Base-by-base conservation (phyloP, 108 stramenopile genomes). In the Cyclotella sp. region DNA sequence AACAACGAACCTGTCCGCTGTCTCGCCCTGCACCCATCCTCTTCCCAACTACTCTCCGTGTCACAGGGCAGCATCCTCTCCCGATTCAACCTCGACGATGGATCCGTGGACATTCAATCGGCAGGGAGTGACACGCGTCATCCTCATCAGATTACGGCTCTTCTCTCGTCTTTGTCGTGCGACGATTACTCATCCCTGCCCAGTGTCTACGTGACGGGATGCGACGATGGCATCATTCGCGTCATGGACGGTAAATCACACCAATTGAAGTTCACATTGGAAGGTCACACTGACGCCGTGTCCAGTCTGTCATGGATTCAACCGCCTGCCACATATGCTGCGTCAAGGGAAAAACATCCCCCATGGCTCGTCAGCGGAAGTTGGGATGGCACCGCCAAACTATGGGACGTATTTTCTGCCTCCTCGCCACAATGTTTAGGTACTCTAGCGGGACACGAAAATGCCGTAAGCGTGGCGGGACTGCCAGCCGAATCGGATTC, bases 301-400 rank as follows among this genome's bases (percentile, higher is more conserved):
- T 90, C 95, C 0, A 87, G 87, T 73, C 63, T 95, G 16, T 67
- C 91, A 3, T 85, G 87, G 79, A 75, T 79, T 39, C 26, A 24
- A 6, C 34, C 34, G 34, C 34, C 34, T 5, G 4, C 34, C 2
- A 2, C 34, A 34, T 6, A 6, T 34, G 2, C 34, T 6, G 34
- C 34, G 34, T 34, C 34, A 6, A 6, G 0, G 26, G 45, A 9
- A 42, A 70, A 15, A 58, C 12, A n/a, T n/a, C 21, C 9, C 7
- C 73, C 75, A 5, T 85, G 79, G 78, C 72, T 95, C 0, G 71
- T 93, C 15, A 86, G 85, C 47, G 95, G 95, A 22, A 90, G 89
- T 15, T 95, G 95, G 95, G 95, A 95, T 79, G 95, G 95, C 30
- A 92, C 92, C 22, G 95, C 92, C 66, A 89, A 87, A 72, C 67